These are phyloP conservation scores for Ustulina deusta DNA, from an alignment of 2,329 filamentous ascomycete species.

Conservation along the genomic window DNA sequence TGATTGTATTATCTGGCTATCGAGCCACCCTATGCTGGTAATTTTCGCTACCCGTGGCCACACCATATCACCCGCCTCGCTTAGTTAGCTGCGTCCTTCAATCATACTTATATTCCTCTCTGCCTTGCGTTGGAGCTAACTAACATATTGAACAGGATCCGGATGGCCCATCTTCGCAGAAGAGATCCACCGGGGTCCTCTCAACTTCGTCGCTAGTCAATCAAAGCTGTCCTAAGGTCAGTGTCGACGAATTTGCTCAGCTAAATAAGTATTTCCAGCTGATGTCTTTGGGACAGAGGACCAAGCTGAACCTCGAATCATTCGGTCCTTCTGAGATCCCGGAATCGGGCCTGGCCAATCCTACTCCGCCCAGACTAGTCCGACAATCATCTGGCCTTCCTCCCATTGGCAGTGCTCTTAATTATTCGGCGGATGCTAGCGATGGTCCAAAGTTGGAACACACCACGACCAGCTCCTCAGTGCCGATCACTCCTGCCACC, in stretches of 20 bases:
- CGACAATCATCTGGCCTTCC: constrained; percentile 74
- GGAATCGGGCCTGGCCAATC: constrained; percentile 72
- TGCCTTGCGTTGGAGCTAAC: constrained; percentile 16
- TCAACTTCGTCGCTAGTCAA: constrained; percentile 67
- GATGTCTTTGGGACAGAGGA: constrained; percentile 31
- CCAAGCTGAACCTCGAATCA: constrained; percentile 56
- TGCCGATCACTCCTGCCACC: constrained; percentile 72
- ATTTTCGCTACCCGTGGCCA: neutral
- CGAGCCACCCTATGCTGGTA: neutral
- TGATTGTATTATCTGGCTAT: constrained; percentile 16
- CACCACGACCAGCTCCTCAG: constrained; percentile 66
- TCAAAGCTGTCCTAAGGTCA: constrained; percentile 66
- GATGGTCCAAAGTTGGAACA: constrained; percentile 59
- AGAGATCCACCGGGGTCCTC: constrained; percentile 62
- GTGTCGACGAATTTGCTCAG: constrained; percentile 18
- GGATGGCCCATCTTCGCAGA: constrained; percentile 47
- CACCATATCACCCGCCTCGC: neutral
- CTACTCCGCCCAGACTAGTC: constrained; percentile 78
- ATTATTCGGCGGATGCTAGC: constrained; percentile 54
- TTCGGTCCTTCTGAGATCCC: constrained; percentile 46
- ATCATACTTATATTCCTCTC: neutral
- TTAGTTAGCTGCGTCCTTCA: neutral
- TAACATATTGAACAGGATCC: constrained; percentile 41
- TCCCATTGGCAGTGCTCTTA: constrained; percentile 68
- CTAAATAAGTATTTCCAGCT: neutral